A percentile compares a stretch with the other conserved stretches of the same genome.
phyloP scores from a whole-genome alignment of 2,329 filamentous ascomycete genomes.

The Grosmannia penicillata region DNA sequence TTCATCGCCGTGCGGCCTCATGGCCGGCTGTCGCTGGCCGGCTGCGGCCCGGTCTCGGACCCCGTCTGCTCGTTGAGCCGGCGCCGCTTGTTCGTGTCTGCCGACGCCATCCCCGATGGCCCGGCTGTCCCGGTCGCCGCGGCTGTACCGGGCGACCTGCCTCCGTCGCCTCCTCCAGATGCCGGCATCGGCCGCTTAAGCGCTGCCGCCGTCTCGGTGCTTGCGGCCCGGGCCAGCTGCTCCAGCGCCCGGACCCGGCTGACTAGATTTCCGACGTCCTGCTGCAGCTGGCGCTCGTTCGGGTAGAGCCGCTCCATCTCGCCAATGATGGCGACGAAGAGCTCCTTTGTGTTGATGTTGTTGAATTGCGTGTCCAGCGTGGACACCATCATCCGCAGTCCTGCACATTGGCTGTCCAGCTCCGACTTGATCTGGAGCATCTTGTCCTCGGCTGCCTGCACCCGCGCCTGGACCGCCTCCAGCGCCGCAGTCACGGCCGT shows the following conservation, averaged over 20 bases:
- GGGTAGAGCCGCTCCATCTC: slow-evolving; percentile 20
- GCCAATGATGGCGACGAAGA: slow-evolving; percentile 25
- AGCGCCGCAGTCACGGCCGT: neutral
- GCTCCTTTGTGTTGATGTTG: slow-evolving; percentile 28
- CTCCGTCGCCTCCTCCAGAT: neutral
- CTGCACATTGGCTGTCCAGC: slow-evolving; percentile 15
- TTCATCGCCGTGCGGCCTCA: neutral
- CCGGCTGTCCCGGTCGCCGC: neutral
- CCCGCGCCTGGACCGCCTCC: neutral
- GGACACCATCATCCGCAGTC: slow-evolving; percentile 21
- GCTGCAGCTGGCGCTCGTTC: slow-evolving; percentile 7
- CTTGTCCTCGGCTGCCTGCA: neutral
- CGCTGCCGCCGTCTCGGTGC: neutral
- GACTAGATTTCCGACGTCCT: slow-evolving; percentile 2
- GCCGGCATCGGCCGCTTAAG: neutral
- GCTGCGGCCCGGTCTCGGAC: no score
- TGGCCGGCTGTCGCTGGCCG: no score
- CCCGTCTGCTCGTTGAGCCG: neutral
- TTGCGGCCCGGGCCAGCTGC: neutral
- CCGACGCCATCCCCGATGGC: neutral
- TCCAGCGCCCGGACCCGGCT: neutral
- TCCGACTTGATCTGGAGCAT: slow-evolving; percentile 11
- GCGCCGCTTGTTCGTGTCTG: neutral
- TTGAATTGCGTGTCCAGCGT: slow-evolving; percentile 31
- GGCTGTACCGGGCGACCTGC: neutral